Base-by-base conservation (phyloP, 257 asterid genomes). In the Orobanche coerulescens region DNA sequence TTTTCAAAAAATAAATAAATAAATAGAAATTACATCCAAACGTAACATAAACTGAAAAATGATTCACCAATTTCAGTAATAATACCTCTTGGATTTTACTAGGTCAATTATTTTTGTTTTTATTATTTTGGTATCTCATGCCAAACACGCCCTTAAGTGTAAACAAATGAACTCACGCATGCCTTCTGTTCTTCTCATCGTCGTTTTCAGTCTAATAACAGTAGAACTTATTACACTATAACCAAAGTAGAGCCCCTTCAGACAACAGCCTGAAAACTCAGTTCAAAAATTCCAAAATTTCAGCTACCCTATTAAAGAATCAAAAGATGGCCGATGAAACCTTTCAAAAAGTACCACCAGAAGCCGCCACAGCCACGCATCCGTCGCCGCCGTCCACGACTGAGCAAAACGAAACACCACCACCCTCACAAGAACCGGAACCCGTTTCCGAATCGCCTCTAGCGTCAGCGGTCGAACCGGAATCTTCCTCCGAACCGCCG, bases 301-400 rank as follows among this genome's bases (percentile, higher is more conserved):
- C n/a, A 40, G 20, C 36, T 14, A 16, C 1, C 19, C 69, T n/a
- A 61, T 14, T 7, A 0, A 37, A 22, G 9, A 40, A 12, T 13
- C 12, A 6, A 0, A 49, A 20, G 4, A 85, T 84, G 95, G 85
- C 94, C 7, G 95, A 82, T 2, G 81, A 70, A 66, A 58, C 75
- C 67, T 47, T 68, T 51, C 75, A 33, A 61, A 30, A 64, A 1
- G 31, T 68, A 9, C 69, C 73, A 6, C 69, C 66, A 18, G 54
- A 53, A 33, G 49, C 69, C 53, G 34, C 64, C 61, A 14, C 72
- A 5, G 16, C 47, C 19, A 40, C 58, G 19, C 74, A 25, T 24
- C 79, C 58, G 37, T 78, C 58, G 24, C 82, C 76, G 40, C 70
- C 25, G 28, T 7, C 73, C 36, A 4, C 73, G 50, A 34, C 55